A percentile compares a stretch with the other conserved stretches of the same genome.
phyloP scores from a whole-genome alignment of 768 basidiomycete genomes.

The Pleurotus salmoneostramineus region DNA sequence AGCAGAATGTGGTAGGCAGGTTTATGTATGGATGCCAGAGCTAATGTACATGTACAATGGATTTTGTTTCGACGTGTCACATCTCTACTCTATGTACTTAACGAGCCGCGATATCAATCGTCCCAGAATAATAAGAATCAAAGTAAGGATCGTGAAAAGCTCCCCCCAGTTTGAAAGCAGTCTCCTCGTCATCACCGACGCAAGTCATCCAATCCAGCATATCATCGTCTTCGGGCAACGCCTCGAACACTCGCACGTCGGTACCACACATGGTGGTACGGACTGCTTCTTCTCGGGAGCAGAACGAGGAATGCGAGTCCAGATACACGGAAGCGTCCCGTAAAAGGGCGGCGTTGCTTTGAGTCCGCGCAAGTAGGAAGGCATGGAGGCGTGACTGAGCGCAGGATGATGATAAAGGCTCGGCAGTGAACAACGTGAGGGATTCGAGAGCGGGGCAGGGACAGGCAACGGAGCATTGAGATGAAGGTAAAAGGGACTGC shows the following conservation, averaged over 20 bases:
- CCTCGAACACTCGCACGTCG: conserved; percentile 9
- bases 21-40: too few relatives aligned
- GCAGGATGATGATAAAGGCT: conserved; percentile 12
- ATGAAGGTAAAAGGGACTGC: conserved; percentile 23
- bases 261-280: conserved; percentile 12
- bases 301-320: conserved; percentile 21
- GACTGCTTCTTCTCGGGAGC: conserved; percentile 13
- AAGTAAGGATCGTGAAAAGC: conserved; percentile 25
- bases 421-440: conserved; percentile 23
- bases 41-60: background rate
- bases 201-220: background rate
- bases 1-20: too few relatives aligned
- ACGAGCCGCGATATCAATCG: background rate
- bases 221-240: conserved; percentile 1
- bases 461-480: conserved; percentile 9
- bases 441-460: conserved; percentile 30
- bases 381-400: conserved; percentile 18
- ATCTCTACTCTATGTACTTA: background rate
- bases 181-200: conserved; percentile 9
- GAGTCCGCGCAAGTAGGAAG: conserved; percentile 21
- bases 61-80: background rate
- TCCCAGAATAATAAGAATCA: conserved; percentile 19
- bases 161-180: conserved; percentile 21
- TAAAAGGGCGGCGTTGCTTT: conserved; percentile 18
- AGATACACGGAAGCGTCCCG: conserved; percentile 29